phyloP scores from a whole-genome alignment of 2,329 filamentous ascomycete genomes.

The Colletotrichum sp. region DNA sequence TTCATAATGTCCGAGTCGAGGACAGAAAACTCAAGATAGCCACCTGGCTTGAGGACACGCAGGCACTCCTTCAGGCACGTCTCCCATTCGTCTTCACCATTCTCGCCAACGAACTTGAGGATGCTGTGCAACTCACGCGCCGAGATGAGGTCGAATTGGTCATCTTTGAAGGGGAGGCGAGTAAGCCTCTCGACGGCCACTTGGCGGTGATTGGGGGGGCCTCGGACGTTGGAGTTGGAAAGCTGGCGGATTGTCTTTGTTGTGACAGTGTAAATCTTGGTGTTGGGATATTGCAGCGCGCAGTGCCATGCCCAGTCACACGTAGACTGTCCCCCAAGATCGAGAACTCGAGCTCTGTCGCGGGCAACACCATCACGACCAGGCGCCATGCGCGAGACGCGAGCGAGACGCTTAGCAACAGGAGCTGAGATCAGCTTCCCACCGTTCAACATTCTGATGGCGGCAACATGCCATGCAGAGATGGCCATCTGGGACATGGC shows the following conservation, averaged over 20 bases:
- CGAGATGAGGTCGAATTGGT: constrained; percentile 90
- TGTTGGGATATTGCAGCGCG: constrained; percentile 82
- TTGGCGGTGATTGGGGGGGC: constrained; percentile 86
- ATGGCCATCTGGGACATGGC: constrained; percentile 75
- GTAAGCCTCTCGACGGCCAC: constrained; percentile 79
- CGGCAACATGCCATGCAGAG: constrained; percentile 66
- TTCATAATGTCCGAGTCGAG: constrained; percentile 92
- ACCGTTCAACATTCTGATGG: constrained; percentile 65
- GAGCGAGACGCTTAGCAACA: constrained; percentile 65
- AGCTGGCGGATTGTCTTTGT: constrained; percentile 74
- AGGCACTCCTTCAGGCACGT: constrained; percentile 84
- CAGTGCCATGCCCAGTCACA: constrained; percentile 98
- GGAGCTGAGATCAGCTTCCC: constrained; percentile 70
- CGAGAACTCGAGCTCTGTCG: constrained; percentile 73
- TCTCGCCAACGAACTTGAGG: constrained; percentile 74
- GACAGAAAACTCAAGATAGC: constrained; percentile 88
- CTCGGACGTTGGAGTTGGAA: constrained; percentile 77
- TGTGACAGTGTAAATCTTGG: constrained; percentile 87
- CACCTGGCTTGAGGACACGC: constrained; percentile 90
- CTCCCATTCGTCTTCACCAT: constrained; percentile 85
- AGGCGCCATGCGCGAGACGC: constrained; percentile 55
- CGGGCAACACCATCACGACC: constrained; percentile 48
- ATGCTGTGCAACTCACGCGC: constrained; percentile 86
- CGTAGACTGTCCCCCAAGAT: constrained; percentile 82
- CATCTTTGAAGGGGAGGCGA: constrained; percentile 82